These are phyloP conservation scores for Psilocybe cyanescens DNA, from an alignment of 768 basidiomycete genomes.

Conservation along the genomic window DNA sequence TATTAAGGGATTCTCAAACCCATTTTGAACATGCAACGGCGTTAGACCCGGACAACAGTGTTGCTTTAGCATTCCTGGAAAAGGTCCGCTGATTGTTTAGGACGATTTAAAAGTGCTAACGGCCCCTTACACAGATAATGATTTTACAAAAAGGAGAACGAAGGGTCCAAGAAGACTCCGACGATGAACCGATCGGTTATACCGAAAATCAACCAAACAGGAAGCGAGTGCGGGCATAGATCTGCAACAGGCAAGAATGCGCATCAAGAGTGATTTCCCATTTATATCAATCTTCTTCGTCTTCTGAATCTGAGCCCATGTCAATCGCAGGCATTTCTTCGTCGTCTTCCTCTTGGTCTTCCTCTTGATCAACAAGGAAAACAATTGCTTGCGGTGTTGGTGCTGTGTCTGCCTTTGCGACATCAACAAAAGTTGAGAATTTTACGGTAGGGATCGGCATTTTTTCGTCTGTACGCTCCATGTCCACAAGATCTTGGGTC, in stretches of 20 bases:
- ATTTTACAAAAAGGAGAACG: slow-evolving; percentile 20
- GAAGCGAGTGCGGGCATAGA: slow-evolving; percentile 28
- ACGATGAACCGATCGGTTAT: slow-evolving; percentile 36
- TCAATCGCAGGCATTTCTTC: slow-evolving; percentile 80
- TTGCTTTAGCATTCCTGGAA: slow-evolving; percentile 55
- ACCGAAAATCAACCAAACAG: slow-evolving; percentile 23
- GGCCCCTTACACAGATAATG: slow-evolving; percentile 19
- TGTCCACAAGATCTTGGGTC: neutral
- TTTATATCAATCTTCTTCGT: slow-evolving; percentile 34
- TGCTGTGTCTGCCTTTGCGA: neutral
- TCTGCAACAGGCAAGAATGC: neutral
- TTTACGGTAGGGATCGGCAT: neutral
- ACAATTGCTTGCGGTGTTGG: neutral
- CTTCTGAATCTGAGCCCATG: slow-evolving; percentile 80
- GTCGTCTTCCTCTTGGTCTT: slow-evolving; percentile 56
- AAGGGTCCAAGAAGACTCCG: slow-evolving; percentile 32
- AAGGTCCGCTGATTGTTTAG: slow-evolving; percentile 41
- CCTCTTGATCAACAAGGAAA: neutral
- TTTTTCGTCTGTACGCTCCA: neutral
- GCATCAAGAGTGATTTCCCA: neutral
- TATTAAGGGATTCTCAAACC: slow-evolving; percentile 59
- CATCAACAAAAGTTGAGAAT: neutral
- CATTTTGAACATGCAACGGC: slow-evolving; percentile 67
- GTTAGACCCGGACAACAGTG: slow-evolving; percentile 59
- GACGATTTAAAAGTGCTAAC: slow-evolving; percentile 4